Base-by-base conservation (phyloP, 495 filamentous ascomycete species). In the Articulospora tetracladia region DNA sequence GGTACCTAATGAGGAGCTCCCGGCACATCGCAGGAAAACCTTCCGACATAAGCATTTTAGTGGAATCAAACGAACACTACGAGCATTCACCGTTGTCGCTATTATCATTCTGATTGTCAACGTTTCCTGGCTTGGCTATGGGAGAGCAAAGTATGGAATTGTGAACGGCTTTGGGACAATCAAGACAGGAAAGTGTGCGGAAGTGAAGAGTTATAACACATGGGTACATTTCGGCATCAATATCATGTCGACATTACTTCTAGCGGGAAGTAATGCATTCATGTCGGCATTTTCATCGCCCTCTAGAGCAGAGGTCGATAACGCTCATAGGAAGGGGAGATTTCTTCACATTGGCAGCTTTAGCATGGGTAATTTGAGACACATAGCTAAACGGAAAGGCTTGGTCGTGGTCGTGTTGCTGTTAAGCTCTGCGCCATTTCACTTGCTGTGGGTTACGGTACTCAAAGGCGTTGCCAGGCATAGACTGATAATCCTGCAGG, bases 251-350 rank as follows among this genome's bases (percentile, higher is more conserved):
- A 58, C 56, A 23, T 27, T 58, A 11, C 26, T 58, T n/a, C 28
- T 58, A 15, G 48, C 56, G 3, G 56, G 56, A 15, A 58, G 56
- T 27, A 58, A 58, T 58, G 44, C 56, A 19, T 58, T 58, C 56
- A 58, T 58, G 56, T 46, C 56, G 12, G 56, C 56, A 7, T 58
- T 50, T 25, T 32, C 32, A 4, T 32, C 25, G 22, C 56, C 56
- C 2, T 50, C 41, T 4, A 28, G 56, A 17, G 12, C 22, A 17
- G 56, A 58, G 27, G 30, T 58, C 12, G 56, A 58, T 25, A 34
- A 23, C 12, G 56, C 56, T 2, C 56, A 58, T 58, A 4, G 19
- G 13, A 24, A 46, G 24, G 46, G 56, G n/a, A 58, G 22, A 25
- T 50, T 8, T 34, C 41, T 58, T 7, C 56, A 58, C 34, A 28